These are phyloP conservation scores for Rheum nobile DNA, from an alignment of 148 eudicot species.

Conservation along the genomic window DNA sequence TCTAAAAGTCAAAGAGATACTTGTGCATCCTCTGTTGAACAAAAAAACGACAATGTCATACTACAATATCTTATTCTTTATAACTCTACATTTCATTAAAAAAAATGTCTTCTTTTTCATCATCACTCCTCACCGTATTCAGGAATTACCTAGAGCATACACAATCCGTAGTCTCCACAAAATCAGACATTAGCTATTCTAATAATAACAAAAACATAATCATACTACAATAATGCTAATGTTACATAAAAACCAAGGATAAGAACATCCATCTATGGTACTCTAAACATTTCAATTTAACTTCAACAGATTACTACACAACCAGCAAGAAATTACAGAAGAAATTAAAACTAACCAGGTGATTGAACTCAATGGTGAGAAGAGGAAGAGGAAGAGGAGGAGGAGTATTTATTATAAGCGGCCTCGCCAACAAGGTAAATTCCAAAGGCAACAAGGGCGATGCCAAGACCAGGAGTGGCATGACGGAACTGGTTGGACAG, in stretches of 20 bases:
- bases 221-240: too few species aligned
- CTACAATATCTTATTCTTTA: neutral
- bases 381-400: slow-evolving; percentile 27
- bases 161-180: neutral
- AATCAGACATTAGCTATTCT: neutral
- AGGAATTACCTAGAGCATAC: neutral
- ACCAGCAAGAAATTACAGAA: neutral
- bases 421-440: slow-evolving; percentile 62
- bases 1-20: too few species aligned
- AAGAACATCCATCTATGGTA: neutral
- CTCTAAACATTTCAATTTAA: neutral
- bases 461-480: slow-evolving; percentile 78
- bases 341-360: neutral
- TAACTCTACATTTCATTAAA: too few species aligned
- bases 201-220: too few species aligned
- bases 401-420: slow-evolving; percentile 39
- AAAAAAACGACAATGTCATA: neutral
- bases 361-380: slow-evolving; percentile 22
- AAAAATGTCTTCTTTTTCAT: neutral
- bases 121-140: neutral
- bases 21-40: too few species aligned
- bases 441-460: slow-evolving; percentile 69
- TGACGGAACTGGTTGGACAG: slow-evolving; percentile 70
- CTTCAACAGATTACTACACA: neutral
- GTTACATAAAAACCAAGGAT: neutral